Evolutionary conservation across 176 grass and related monocot genomes (phyloP), one percentile per base, ranked within the genome.

Genomic region (Puya raimondii): DNA sequence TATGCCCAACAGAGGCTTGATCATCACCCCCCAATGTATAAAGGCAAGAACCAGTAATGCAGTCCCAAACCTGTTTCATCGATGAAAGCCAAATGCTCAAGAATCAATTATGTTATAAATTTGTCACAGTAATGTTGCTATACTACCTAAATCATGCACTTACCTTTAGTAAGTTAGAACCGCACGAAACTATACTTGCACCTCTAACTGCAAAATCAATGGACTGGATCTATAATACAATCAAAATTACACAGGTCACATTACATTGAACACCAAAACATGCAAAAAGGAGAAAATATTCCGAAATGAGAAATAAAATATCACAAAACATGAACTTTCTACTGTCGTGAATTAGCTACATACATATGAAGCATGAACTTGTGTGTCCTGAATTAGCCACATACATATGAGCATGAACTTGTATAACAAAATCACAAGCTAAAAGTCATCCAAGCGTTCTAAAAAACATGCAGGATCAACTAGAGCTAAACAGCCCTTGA

Each of bases 131-230:
- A 56, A 64, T 66, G 9, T 29, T 57, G 2, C 11, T 10, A 51
- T 68, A 54, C 25, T 52, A n/a, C 11, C 76, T 16, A 61, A 42
- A 79, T 80, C 9, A 74, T 67, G 23, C 33, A 70, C 15, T 68
- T 64, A 96, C 93, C 93, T 96, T 96, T 67, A 96, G 74, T 65
- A 90, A 74, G 72, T 96, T 96, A 72, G 86, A 92, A 89, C 86
- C 87, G 71, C 93, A 96, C 67, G 93, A 96, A 70, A 96, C 88
- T 51, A 96, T 27, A 23, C 93, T 96, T 81, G 93, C 93, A 76
- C 93, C 93, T 88, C 88, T 96, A n/a, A 88, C 93, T 69, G 93
- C 93, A 92, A 96, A 96, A 53, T 88, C 86, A 52, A 87, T 80
- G 81, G 88, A 75, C 65, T 96, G 83, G 67, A 96, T 89, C 93